These are phyloP conservation scores for Aspergillus mulundensis DNA, from an alignment of 495 filamentous ascomycete species.

Conservation along the genomic window DNA sequence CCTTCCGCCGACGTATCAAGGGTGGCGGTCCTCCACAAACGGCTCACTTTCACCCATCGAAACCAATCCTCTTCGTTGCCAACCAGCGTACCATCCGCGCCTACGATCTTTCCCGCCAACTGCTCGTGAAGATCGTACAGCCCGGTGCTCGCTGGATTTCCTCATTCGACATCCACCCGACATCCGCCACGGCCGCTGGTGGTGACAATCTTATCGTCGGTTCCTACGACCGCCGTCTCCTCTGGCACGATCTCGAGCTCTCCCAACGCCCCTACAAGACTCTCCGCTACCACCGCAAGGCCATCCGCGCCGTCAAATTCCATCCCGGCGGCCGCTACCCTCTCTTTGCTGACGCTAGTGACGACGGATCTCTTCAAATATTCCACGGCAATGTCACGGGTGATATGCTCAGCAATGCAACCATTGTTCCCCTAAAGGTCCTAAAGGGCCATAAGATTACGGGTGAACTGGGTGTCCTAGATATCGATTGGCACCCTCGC, in stretches of 20 bases:
- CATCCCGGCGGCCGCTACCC: slow-evolving; percentile 75
- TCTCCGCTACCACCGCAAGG: slow-evolving; percentile 86
- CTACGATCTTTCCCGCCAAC: slow-evolving; percentile 86
- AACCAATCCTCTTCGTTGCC: slow-evolving; percentile 91
- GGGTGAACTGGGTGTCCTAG: slow-evolving; percentile 83
- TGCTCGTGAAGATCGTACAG: slow-evolving; percentile 84
- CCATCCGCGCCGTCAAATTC: slow-evolving; percentile 81
- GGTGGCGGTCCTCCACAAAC: slow-evolving; percentile 80
- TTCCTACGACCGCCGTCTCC: slow-evolving; percentile 85
- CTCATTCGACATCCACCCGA: slow-evolving; percentile 84
- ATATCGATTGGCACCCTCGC: slow-evolving; percentile 89
- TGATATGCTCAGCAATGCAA: slow-evolving; percentile 92
- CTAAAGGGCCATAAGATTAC: slow-evolving; percentile 76
- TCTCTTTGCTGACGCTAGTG: slow-evolving; percentile 86
- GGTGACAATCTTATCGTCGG: slow-evolving; percentile 93
- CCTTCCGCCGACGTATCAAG: slow-evolving; percentile 74
- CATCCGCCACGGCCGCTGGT: slow-evolving; percentile 47
- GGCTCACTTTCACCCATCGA: slow-evolving; percentile 88
- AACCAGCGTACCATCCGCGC: slow-evolving; percentile 87
- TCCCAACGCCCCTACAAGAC: slow-evolving; percentile 90
- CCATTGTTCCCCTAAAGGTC: slow-evolving; percentile 92
- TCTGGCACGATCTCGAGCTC: slow-evolving; percentile 97
- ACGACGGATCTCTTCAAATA: slow-evolving; percentile 90
- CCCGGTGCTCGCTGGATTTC: slow-evolving; percentile 95
- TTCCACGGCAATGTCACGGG: slow-evolving; percentile 94